Base-by-base conservation (phyloP, 176 grass and related monocot species). In the Oryza nivara region DNA sequence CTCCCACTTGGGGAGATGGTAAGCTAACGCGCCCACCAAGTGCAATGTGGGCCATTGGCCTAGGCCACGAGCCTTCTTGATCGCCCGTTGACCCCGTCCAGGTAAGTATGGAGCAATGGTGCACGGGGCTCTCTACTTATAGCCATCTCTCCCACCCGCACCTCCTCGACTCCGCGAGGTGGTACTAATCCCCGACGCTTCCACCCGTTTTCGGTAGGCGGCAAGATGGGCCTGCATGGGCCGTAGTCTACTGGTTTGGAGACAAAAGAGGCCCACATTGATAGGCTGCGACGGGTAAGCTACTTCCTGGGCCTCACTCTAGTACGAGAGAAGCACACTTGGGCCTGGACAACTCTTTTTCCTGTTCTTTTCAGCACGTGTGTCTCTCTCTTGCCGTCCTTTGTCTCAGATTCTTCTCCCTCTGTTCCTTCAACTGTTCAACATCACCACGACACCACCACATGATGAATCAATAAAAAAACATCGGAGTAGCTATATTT, bases 1-100 rank as follows among this genome's bases (percentile, higher is more conserved):
- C 73, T 83, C 72, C 83, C 74, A 36, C 68, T 90, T 90, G 73
- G 51, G 77, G 49, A 86, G 82, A 89, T 86, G 88, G 83, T 86
- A 85, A 32, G 38, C 80, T 49, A 92, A 14, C 91, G 70, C 87
- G 0, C 65, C 77, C 65, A 19, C 77, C 16, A 44, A 45, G 82
- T 89, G 82, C 88, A 85, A 81, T 89, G 88, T 26, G 20, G 72
- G 65, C 82, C 88, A 81, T 16, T 66, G 9, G 30, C 43, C 48
- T 86, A 91, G 82, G 69, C 83, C 86, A 89, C 74, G 74, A 5
- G 49, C 34, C 64, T 83, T 72, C 2, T 0, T 86, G 79, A 83
- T 86, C 64, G 34, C 23, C 63, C 63, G 75, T 89, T 25, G 80
- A 89, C 79, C 79, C 80, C 75, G 86, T 81, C 83, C 87, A 83